Conservation (phyloP, 768 basidiomycete species). For the Daedaleopsis nitida region DNA sequence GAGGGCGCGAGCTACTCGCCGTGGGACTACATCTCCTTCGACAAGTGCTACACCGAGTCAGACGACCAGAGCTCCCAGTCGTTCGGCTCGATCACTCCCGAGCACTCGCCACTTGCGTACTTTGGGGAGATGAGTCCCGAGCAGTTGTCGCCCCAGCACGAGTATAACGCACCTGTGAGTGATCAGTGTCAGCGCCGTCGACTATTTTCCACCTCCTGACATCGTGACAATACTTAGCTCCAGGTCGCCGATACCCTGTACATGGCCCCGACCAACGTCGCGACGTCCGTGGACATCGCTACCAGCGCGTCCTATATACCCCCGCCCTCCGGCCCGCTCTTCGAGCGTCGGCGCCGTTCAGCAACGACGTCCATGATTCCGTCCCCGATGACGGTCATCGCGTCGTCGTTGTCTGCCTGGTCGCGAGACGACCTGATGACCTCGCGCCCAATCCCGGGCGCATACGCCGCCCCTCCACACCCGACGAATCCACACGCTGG, state of each 20-base stretch:
- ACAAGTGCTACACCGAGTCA: constrained; percentile 11
- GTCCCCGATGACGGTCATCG: constrained; percentile 34
- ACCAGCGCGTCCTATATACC: neutral
- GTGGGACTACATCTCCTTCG: constrained; percentile 13
- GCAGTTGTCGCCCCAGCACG: constrained; percentile 2
- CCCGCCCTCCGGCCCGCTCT: constrained; percentile 17
- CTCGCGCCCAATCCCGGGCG: constrained; percentile 9
- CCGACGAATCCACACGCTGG: neutral
- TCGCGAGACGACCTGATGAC: constrained; percentile 15
- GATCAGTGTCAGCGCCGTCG: neutral
- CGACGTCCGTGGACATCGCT: neutral
- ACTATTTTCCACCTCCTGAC: too few species aligned
- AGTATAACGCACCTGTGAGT: constrained; percentile 9
- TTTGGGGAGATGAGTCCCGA: constrained; percentile 2
- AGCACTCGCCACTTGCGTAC: constrained; percentile 6
- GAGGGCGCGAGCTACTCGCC: constrained; percentile 9
- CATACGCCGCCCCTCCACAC: neutral
- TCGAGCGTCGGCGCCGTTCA: constrained; percentile 27
- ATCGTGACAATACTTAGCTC: neutral
- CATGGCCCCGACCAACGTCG: neutral
- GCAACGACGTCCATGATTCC: constrained; percentile 25
- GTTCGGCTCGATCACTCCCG: constrained; percentile 5
- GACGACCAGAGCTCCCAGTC: constrained; percentile 18
- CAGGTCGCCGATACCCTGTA: constrained; percentile 12
- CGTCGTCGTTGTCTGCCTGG: constrained; percentile 38